Percentiles rank a stretch among this genome's conserved stretches.
Conservation (phyloP, 192 early-diverging fungal species). For the Mortierella antarctica region DNA sequence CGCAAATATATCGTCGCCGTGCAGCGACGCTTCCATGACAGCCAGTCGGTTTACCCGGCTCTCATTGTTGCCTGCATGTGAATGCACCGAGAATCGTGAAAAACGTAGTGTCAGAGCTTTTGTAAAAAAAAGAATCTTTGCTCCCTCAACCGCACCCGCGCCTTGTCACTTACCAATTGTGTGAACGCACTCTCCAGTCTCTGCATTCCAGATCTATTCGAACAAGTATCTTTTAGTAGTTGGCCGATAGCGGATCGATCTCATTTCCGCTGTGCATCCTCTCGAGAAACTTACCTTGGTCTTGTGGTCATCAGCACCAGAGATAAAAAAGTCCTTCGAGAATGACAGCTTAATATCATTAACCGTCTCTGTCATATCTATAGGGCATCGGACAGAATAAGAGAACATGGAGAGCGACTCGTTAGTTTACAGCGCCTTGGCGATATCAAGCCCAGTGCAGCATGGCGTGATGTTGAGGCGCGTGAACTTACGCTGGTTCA, state of each 20-base stretch:
- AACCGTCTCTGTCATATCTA: slow-evolving; percentile 24
- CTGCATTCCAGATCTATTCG: slow-evolving; percentile 36
- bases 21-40: neutral
- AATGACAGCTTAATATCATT: slow-evolving; percentile 41
- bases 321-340: slow-evolving; percentile 31
- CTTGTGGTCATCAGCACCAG: slow-evolving; percentile 27
- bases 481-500: neutral
- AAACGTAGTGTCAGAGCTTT: neutral
- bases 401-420: neutral
- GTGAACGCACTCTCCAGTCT: slow-evolving; percentile 12
- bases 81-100: slow-evolving; percentile 13
- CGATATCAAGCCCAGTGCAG: neutral
- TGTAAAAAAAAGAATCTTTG: neutral
- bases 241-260: neutral
- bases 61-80: too few relatives aligned
- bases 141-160: neutral
- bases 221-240: neutral
- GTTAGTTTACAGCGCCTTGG: neutral
- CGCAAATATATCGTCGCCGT: slow-evolving; percentile 32
- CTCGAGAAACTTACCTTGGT: slow-evolving; percentile 14
- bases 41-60: slow-evolving; percentile 12
- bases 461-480: neutral
- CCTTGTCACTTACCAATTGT: slow-evolving; percentile 1
- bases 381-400: neutral
- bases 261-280: neutral